phyloP scores from a whole-genome alignment of 2,329 filamentous ascomycete species.

The Sordariomycetes sp. region DNA sequence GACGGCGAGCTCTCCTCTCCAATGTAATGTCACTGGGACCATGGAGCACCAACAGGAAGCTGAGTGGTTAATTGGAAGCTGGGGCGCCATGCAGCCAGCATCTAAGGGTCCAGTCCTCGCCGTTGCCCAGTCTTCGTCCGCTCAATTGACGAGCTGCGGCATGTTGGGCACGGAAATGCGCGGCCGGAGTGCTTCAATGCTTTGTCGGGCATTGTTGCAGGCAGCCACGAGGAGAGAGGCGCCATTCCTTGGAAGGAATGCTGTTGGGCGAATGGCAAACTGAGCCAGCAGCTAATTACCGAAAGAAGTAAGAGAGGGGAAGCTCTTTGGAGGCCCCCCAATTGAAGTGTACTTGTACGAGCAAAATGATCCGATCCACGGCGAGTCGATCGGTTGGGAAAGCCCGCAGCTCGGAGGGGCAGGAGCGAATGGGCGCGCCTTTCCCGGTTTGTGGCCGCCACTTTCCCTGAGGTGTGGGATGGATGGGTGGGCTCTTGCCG shows the following conservation, averaged over 20 bases:
- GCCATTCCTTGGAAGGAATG: neutral
- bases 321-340: neutral
- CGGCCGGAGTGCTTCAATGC: neutral
- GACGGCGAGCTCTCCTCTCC: neutral
- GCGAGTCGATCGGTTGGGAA: neutral
- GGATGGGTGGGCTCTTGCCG: neutral
- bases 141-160: neutral
- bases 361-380: neutral
- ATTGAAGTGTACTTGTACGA: neutral
- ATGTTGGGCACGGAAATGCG: neutral
- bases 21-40: neutral
- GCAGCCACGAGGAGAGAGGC: neutral
- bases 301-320: neutral
- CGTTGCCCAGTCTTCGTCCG: neutral
- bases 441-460: neutral
- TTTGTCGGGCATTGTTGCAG: neutral
- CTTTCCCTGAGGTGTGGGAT: neutral
- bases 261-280: neutral
- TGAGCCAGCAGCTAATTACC: neutral
- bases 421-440: neutral
- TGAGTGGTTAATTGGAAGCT: neutral
- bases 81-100: neutral
- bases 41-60: neutral
- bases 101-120: neutral
- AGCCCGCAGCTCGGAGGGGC: neutral